Conservation (phyloP, 495 filamentous ascomycete genomes). For the Penicillium manginii region DNA sequence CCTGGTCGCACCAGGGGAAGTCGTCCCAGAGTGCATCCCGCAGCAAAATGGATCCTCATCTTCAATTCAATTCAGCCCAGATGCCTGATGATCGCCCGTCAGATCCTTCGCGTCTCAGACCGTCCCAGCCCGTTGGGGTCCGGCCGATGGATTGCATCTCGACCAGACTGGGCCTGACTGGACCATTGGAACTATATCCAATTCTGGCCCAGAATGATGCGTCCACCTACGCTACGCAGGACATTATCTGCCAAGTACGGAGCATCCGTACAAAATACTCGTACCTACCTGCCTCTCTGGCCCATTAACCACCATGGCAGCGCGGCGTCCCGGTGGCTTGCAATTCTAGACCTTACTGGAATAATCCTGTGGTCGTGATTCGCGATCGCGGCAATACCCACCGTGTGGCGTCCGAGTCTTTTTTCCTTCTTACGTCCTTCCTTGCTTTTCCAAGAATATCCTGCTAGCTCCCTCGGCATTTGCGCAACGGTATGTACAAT, state of each 20-base stretch:
- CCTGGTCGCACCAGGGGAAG: conserved; percentile 15
- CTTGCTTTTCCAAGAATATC: neutral
- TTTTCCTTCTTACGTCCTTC: neutral
- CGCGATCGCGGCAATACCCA: neutral
- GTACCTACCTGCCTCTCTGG: neutral
- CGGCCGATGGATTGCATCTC: neutral
- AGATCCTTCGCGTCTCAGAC: conserved; percentile 8
- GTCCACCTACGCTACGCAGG: neutral
- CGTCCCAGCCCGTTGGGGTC: neutral
- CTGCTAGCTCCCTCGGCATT: neutral
- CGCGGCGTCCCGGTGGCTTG: conserved; percentile 13
- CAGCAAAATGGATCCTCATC: neutral
- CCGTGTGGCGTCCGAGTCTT: neutral
- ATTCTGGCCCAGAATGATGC: neutral
- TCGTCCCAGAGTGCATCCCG: neutral
- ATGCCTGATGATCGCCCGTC: conserved; percentile 15
- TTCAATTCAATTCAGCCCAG: neutral
- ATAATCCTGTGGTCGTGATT: neutral
- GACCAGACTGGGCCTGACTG: conserved; percentile 1
- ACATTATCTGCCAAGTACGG: conserved; percentile 2
- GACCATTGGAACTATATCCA: neutral
- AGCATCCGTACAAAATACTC: neutral
- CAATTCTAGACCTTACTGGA: conserved; percentile 6
- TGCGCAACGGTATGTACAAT: neutral
- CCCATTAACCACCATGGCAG: neutral